Evolutionary conservation across 257 asterid genomes (phyloP), one percentile per base, ranked within the genome.

Genomic region (Solanum bukasovii): DNA sequence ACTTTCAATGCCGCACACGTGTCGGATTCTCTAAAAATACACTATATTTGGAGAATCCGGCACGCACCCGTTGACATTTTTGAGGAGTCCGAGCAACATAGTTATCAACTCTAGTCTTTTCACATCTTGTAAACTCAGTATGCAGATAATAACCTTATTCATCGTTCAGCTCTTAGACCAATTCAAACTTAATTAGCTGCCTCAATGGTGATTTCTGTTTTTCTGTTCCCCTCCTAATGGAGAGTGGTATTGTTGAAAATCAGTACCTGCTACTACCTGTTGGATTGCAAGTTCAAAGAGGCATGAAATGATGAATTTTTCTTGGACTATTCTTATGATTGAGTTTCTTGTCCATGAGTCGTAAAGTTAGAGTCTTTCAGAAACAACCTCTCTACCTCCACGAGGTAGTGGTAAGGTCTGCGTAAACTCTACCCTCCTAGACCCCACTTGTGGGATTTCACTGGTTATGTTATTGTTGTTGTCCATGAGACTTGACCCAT

Each of bases 1-100:
- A 56, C n/a, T 56, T 56, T 2, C 65, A 0, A 56, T 56, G 65
- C n/a, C n/a, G 10, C 0, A 56, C 65, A 0, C 4, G n/a, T 56
- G n/a, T 18, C 4, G n/a, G 65, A 56, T 56, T 56, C n/a, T 56
- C 65, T 7, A 56, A 56, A 56, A 56, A 20, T 56, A 56, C 52
- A 44, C 65, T 18, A 56, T 0, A 56, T 56, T 56, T 56, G n/a
- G 65, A 56, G 65, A 18, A 56, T 20, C 65, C 10, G n/a, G 11
- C n/a, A 18, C 11, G 9, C 65, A 56, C n/a, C 65, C n/a, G 65
- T 18, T 18, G 65, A 56, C 65, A 56, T 56, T 18, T 56, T 56
- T 56, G n/a, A 6, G 0, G 1, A 18, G 65, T 56, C 11, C n/a
- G n/a, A 56, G 1, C 65, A 56, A 18, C n/a, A 56, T 56, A 20